Evolutionary conservation across 75 land plant genomes (phyloP), one percentile per base, ranked within the genome.

Genomic region (Larix kaempferi): DNA sequence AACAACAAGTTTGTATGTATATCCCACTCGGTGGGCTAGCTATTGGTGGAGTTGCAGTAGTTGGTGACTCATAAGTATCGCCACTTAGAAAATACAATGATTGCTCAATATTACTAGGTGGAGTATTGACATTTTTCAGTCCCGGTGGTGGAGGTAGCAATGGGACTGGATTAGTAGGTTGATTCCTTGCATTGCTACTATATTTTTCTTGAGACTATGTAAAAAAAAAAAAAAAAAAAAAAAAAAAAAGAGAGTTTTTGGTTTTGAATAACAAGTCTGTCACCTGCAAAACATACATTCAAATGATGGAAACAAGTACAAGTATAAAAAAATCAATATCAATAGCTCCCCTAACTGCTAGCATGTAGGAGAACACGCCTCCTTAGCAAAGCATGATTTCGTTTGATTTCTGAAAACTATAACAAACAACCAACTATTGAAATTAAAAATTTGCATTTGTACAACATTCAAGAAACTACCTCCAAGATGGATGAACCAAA

Each of bases 31-130:
- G 14, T 69, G 84, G 77, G 52, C 76, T 78, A 25, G 73, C 56
- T 49, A 73, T 35, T 13, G 71, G 72, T 81, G 77, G 78, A 13
- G 83, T 29, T 71, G 81, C 29, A 69, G 73, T 57, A 60, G 79
- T 37, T 7, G 73, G 52, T 27, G 80, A 82, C 56, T 78, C 82
- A 65, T 81, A 86, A 10, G 65, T 16, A 71, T 89, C 92, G 14
- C 95, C 98, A 88, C 93, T 95, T 25, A 92, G 93, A 75, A 81
- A 86, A 80, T 92, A 93, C 76, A 85, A 29, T 58, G 78, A 56
- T 25, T 76, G 71, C 3, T 79, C 56, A 22, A 64, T 78, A 35
- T 79, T 21, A 26, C n/a, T 6, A n/a, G 56, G 27, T 12, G 85
- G 86, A 44, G 83, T n/a, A 56, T 65, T 44, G 29, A 81, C 6